Evolutionary conservation across 805 yeast genomes (phyloP).

Genomic region (Wickerhamomyces xylosicus): DNA sequence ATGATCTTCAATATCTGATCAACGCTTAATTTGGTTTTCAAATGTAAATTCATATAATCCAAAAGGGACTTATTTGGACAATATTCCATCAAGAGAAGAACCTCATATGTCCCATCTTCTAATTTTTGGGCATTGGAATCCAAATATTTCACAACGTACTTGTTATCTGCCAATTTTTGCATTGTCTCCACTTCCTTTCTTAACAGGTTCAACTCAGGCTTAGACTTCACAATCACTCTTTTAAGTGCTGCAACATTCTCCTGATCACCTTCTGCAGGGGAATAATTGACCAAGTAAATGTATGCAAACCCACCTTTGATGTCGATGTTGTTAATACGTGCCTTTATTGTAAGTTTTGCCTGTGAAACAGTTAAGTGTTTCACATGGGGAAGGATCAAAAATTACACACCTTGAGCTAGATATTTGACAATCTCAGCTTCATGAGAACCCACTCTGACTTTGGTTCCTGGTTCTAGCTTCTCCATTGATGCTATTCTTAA

Average conservation of each 20-base stretch:
- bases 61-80: constrained; percentile 81
- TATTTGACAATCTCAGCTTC: constrained; percentile 41
- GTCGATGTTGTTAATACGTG: constrained; percentile 3
- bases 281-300: constrained; percentile 53
- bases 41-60: constrained; percentile 82
- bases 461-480: constrained; percentile 35
- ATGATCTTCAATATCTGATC: constrained; percentile 73
- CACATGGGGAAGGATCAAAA: not conserved
- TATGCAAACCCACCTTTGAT: constrained; percentile 66
- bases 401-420: constrained; percentile 45
- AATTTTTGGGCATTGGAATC: constrained; percentile 70
- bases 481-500: too few relatives aligned
- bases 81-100: constrained; percentile 83
- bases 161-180: constrained; percentile 46
- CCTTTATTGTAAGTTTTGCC: too few relatives aligned
- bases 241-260: constrained; percentile 56
- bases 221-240: constrained; percentile 64
- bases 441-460: constrained; percentile 54
- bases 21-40: constrained; percentile 69
- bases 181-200: constrained; percentile 74
- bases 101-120: constrained; percentile 58
- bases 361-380: not conserved
- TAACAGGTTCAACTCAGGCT: constrained; percentile 51
- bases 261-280: constrained; percentile 33
- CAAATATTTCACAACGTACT: constrained; percentile 55